phyloP scores from a whole-genome alignment of 345 rosid species.

The Brassica cretica region DNA sequence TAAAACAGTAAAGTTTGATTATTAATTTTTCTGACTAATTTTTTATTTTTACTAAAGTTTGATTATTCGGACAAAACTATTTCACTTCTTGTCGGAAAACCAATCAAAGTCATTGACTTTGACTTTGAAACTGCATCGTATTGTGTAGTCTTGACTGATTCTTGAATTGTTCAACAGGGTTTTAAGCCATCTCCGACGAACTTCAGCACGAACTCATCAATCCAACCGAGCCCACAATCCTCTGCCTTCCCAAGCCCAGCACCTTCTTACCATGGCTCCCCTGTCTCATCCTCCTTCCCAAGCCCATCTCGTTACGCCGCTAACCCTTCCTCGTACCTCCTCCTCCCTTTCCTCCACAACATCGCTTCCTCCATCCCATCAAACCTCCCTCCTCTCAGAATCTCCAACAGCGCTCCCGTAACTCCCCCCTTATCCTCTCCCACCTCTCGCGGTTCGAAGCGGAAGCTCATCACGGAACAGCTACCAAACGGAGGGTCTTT shows the following conservation, averaged over 20 bases:
- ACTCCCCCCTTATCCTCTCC: slow-evolving; percentile 97
- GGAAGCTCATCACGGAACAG: slow-evolving; percentile 63
- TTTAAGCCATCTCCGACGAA: slow-evolving; percentile 62
- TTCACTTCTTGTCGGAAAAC: not conserved
- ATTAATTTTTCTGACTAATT: too few relatives aligned
- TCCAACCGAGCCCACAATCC: slow-evolving; percentile 81
- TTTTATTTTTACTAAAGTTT: too few relatives aligned
- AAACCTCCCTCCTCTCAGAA: slow-evolving; percentile 77
- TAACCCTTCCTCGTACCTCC: slow-evolving; percentile 51
- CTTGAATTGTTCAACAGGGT: slow-evolving; percentile 59
- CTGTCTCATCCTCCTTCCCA: slow-evolving; percentile 77
- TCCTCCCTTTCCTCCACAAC: slow-evolving; percentile 77
- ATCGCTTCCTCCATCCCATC: slow-evolving; percentile 57
- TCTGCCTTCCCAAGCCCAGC: slow-evolving; percentile 73
- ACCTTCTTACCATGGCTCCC: slow-evolving; percentile 79
- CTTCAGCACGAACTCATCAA: slow-evolving; percentile 66
- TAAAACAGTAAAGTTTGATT: too few relatives aligned
- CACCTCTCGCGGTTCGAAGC: slow-evolving; percentile 64
- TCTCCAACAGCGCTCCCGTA: slow-evolving; percentile 96
- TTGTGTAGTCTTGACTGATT: not conserved
- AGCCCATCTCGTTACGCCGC: slow-evolving; percentile 74
- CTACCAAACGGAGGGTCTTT: slow-evolving; percentile 52
- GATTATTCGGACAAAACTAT: not conserved
- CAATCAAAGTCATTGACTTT: slow-evolving; percentile 22
- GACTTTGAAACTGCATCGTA: not conserved